Evolutionary conservation across 73 alveolate genomes (phyloP), one percentile per base, ranked within the genome.

Genomic region (Loxodes magnus): DNA sequence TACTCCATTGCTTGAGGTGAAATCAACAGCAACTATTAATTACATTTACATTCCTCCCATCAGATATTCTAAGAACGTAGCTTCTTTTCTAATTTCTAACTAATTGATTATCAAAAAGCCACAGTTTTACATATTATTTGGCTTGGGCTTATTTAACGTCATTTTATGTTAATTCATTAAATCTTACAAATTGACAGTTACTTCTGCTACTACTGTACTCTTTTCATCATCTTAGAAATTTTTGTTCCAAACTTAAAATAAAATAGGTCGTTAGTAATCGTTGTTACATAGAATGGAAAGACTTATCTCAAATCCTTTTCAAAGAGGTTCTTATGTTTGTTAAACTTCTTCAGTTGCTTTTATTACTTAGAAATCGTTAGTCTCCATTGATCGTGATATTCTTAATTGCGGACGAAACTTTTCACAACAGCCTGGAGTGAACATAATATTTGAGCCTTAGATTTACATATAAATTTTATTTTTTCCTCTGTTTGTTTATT

Each of bases 171-270:
- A 0, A 49, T 20, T n/a, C 4, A 21, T 15, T 57, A 19, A 10
- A n/a, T n/a, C n/a, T 68, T 30, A 22, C 27, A 46, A 19, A 36
- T 3, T 29, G 37, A n/a, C 5, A 64, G 23, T 41, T 29, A 22
- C 16, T 64, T 35, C 9, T 64, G 16, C 10, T 69, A 29, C 23
- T 42, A 41, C 35, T 30, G 30, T 9, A 52, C 27, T 14, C 35
- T 29, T 21, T 79, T 77, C 5, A 70, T 24, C 89, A 60, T 36
- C 37, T 15, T 37, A 15, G 16, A 16, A 54, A 61, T 61, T 36
- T 42, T n/a, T n/a, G n/a, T 75, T 66, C 79, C 75, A 75, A 0
- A 61, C 63, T 43, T 75, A 74, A 20, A 75, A 43, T 24, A 27
- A 44, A 12, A 75, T 46, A 5, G 80, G 82, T n/a, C 42, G 15